Conservation (phyloP, 176 grass and related monocot genomes). For the Rhynchospora breviuscula region DNA sequence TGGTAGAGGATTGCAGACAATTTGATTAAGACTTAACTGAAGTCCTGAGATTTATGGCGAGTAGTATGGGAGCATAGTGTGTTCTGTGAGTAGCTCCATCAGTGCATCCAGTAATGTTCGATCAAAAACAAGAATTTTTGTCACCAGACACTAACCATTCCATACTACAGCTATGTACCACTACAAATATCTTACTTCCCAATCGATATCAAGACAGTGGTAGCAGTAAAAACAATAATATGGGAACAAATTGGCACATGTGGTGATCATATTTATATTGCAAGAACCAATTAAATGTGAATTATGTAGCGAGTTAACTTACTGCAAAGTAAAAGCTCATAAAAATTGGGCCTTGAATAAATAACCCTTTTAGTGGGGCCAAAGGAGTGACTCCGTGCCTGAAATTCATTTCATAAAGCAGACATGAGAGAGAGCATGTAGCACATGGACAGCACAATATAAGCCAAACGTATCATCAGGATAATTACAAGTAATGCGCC, state of each 20-base stretch:
- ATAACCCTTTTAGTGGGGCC: slow-evolving; percentile 65
- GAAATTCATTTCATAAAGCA: slow-evolving; percentile 6
- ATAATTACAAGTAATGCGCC: not conserved
- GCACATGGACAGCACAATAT: not conserved
- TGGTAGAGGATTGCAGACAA: not conserved
- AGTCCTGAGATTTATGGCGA: not conserved
- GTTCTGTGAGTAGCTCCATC: not conserved
- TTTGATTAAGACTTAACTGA: not conserved
- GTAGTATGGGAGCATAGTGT: not conserved
- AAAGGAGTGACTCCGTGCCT: slow-evolving; percentile 85
- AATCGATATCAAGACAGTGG: not conserved
- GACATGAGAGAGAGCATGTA: not conserved
- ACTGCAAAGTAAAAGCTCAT: slow-evolving; percentile 96
- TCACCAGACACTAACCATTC: not conserved
- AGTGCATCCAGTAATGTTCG: not conserved
- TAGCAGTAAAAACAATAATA: not conserved
- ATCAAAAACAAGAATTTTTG: not conserved
- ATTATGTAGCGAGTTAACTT: slow-evolving; percentile 30
- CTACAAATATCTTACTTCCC: not conserved
- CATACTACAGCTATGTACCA: not conserved
- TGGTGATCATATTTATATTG: not conserved
- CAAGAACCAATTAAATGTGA: not conserved
- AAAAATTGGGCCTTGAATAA: slow-evolving; percentile 78
- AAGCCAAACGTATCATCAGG: not conserved
- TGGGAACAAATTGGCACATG: not conserved